phyloP scores from a whole-genome alignment of 306 rosid genomes.

The Mucuna pruriens region DNA sequence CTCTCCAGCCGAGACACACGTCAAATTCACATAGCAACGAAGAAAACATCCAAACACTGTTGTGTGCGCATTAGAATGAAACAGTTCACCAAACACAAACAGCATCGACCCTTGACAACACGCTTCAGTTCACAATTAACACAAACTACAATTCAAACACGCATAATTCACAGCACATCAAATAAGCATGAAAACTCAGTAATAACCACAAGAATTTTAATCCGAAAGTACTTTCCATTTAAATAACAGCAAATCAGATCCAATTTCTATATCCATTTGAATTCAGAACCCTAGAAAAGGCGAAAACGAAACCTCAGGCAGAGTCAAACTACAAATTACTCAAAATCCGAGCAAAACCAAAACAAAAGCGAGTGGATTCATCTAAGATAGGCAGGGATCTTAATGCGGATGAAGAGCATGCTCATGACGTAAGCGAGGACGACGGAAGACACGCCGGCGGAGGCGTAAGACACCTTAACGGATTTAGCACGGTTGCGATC shows the following conservation, averaged over 20 bases:
- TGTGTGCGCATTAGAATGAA: background rate
- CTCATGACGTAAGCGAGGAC: conserved; percentile 81
- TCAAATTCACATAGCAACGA: background rate
- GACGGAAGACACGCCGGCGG: conserved; percentile 73
- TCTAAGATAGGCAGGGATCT: conserved; percentile 90
- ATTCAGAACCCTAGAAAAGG: conserved; percentile 29
- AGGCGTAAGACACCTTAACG: conserved; percentile 79
- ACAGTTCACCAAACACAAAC: background rate
- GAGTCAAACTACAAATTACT: background rate
- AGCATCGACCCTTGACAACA: background rate
- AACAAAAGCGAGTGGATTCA: conserved; percentile 13
- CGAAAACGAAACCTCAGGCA: conserved; percentile 9
- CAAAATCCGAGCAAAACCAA: background rate
- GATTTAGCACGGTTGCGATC: conserved; percentile 80
- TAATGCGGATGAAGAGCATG: conserved; percentile 93
- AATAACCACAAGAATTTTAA: background rate
- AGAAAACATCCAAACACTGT: background rate
- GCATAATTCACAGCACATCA: conserved; percentile 13
- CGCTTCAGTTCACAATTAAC: background rate
- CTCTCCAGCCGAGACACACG: conserved; percentile 5
- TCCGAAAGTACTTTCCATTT: background rate
- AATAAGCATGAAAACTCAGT: background rate
- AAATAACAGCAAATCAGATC: conserved; percentile 19
- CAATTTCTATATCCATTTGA: conserved; percentile 9
- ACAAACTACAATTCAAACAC: background rate